These are phyloP conservation scores for Selaginella tamariscina DNA, from an alignment of 75 land plant species.

Conservation along the genomic window DNA sequence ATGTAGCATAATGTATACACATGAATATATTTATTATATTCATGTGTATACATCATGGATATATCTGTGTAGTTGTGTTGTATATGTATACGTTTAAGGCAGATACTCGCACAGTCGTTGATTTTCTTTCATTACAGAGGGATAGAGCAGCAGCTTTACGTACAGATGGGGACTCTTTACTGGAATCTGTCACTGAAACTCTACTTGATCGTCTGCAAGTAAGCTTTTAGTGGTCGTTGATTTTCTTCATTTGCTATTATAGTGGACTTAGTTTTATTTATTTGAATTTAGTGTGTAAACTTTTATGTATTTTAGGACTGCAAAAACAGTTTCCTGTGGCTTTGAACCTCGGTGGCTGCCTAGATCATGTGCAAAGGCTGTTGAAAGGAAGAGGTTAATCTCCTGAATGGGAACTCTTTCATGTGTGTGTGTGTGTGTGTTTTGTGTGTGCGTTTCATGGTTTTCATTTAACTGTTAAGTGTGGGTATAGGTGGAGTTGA, in stretches of 20 bases:
- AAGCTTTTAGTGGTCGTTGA: constrained; percentile 1
- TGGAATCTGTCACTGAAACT: constrained; percentile 77
- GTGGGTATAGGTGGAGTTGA: constrained; percentile 51
- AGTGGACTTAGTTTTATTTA: too few species aligned
- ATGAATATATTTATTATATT: too few species aligned
- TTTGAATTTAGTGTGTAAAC: not conserved
- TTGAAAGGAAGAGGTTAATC: constrained; percentile 61
- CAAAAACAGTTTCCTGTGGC: constrained; percentile 63
- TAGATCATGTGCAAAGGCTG: constrained; percentile 42
- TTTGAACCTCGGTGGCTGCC: constrained; percentile 71
- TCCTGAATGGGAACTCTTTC: not conserved
- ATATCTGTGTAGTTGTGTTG: not conserved
- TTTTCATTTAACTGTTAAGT: not conserved
- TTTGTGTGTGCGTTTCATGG: constrained; percentile 32
- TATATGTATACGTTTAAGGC: not conserved
- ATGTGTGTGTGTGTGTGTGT: too few species aligned
- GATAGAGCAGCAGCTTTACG: constrained; percentile 88
- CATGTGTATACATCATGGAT: not conserved
- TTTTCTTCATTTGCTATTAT: not conserved
- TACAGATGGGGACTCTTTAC: constrained; percentile 39
- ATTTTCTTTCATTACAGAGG: constrained; percentile 31
- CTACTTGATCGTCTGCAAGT: constrained; percentile 83
- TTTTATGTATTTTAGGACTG: constrained; percentile 62
- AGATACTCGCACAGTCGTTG: not conserved
- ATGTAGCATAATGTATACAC: too few species aligned